phyloP scores from a whole-genome alignment of 257 asterid genomes.

The Nicotiana benthamiana region DNA sequence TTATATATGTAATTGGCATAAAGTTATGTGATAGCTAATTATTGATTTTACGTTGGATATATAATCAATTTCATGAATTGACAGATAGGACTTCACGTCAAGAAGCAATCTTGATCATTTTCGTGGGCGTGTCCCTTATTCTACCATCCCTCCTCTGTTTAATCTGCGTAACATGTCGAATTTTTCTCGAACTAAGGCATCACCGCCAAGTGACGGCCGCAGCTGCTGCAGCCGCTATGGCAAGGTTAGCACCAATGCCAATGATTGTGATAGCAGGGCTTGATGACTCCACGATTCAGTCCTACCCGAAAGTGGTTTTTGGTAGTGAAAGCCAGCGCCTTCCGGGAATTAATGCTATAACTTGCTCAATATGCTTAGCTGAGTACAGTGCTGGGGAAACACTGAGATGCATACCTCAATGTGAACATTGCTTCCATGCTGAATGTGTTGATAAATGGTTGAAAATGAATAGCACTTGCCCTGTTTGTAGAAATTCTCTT shows the following conservation, averaged over 20 bases:
- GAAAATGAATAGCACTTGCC: slow-evolving; percentile 21
- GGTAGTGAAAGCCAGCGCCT: slow-evolving; percentile 17
- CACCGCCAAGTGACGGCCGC: not conserved
- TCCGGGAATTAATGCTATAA: slow-evolving; percentile 10
- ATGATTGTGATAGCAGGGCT: slow-evolving; percentile 6
- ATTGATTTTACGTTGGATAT: not conserved
- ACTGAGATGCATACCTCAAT: slow-evolving; percentile 28
- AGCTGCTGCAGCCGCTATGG: not conserved
- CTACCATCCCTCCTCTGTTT: slow-evolving; percentile 1
- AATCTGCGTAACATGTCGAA: not conserved
- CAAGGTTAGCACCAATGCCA: not conserved
- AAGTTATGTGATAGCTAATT: not conserved
- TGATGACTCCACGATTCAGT: slow-evolving; percentile 19
- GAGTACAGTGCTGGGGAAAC: slow-evolving; percentile 28
- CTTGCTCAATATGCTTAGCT: slow-evolving; percentile 34
- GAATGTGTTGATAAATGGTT: slow-evolving; percentile 35
- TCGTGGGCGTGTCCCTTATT: not conserved
- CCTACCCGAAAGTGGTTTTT: slow-evolving; percentile 14
- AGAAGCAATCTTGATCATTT: not conserved
- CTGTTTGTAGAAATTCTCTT: slow-evolving; percentile 29
- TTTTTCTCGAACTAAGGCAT: not conserved
- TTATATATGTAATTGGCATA: not conserved
- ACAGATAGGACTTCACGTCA: not conserved
- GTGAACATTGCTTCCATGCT: slow-evolving; percentile 37
- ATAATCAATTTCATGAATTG: not conserved